Percentiles rank a stretch among this genome's conserved stretches.
phyloP scores from a whole-genome alignment of 148 eudicot species.

The Linanthus parryae region DNA sequence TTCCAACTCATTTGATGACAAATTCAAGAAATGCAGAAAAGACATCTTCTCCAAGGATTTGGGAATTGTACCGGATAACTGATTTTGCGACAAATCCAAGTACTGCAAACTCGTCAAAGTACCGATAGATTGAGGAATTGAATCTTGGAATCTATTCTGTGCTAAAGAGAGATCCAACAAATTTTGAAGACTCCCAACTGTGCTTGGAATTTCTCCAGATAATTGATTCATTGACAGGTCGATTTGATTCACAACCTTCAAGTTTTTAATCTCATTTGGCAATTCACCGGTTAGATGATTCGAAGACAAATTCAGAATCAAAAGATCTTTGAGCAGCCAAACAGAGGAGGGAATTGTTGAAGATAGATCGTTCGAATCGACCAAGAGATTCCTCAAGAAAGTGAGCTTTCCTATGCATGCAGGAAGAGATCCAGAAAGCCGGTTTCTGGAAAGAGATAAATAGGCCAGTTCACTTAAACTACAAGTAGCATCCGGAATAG shows the following conservation, averaged over 20 bases:
- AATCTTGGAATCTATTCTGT: constrained; percentile 32
- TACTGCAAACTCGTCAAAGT: constrained; percentile 10
- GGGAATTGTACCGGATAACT: constrained; percentile 37
- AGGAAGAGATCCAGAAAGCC: constrained; percentile 28
- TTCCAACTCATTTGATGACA: constrained; percentile 12
- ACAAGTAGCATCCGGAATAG: constrained; percentile 28
- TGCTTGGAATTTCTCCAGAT: constrained; percentile 12
- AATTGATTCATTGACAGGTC: constrained; percentile 15
- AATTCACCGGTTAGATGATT: too few relatives aligned
- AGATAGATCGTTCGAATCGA: constrained; percentile 37
- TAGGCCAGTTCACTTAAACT: constrained; percentile 15
- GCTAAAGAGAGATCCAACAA: constrained; percentile 24
- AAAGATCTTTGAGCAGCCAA: too few relatives aligned
- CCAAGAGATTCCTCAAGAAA: constrained; percentile 38
- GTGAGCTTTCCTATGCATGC: constrained; percentile 16
- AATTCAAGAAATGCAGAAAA: constrained; percentile 23
- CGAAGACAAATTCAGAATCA: too few relatives aligned
- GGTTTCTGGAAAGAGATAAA: constrained; percentile 26
- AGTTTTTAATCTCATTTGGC: too few relatives aligned
- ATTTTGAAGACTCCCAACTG: constrained; percentile 6
- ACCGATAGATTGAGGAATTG: constrained; percentile 33
- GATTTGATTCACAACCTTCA: not conserved
- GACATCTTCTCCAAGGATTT: constrained; percentile 28
- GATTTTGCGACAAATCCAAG: constrained; percentile 38
- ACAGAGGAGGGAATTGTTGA: constrained; percentile 20